These are phyloP conservation scores for Boletus pseudopeckii DNA, from an alignment of 768 basidiomycete species.

Conservation along the genomic window DNA sequence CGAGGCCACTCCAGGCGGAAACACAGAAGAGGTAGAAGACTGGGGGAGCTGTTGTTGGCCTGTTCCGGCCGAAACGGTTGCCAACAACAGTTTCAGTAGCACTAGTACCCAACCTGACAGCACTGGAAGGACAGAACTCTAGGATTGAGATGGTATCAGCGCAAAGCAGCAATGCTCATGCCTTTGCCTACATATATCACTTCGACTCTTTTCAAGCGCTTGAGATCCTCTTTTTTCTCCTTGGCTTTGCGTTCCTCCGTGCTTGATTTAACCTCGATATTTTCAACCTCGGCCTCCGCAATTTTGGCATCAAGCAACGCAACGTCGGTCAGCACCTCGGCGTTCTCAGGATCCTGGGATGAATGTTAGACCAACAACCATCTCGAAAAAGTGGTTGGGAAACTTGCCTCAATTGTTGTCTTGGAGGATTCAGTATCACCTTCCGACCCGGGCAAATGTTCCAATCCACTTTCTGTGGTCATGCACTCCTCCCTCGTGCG, in stretches of 20 bases:
- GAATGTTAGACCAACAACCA: neutral
- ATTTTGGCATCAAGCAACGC: constrained; percentile 72
- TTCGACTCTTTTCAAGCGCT: constrained; percentile 87
- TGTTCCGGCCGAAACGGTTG: constrained; percentile 84
- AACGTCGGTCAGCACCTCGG: constrained; percentile 69
- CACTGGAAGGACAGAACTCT: constrained; percentile 83
- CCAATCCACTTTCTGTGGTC: constrained; percentile 87
- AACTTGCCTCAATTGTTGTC: constrained; percentile 40
- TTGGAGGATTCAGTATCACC: constrained; percentile 52
- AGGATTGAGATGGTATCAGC: constrained; percentile 7
- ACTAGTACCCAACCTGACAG: constrained; percentile 91
- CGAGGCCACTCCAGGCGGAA: constrained; percentile 67
- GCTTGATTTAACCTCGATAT: constrained; percentile 47
- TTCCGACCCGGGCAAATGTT: constrained; percentile 69
- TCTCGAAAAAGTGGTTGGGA: neutral
- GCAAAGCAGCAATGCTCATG: neutral
- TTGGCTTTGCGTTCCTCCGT: constrained; percentile 59
- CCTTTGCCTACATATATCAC: constrained; percentile 77
- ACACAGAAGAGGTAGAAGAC: constrained; percentile 64
- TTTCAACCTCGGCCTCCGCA: constrained; percentile 53
- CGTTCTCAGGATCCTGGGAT: constrained; percentile 52
- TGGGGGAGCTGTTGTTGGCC: constrained; percentile 53
- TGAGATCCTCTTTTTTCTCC: constrained; percentile 73
- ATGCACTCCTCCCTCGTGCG: constrained; percentile 93
- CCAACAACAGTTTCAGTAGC: constrained; percentile 85